Conservation (phyloP, 179 eudicot species). For the Camellia oleifera region DNA sequence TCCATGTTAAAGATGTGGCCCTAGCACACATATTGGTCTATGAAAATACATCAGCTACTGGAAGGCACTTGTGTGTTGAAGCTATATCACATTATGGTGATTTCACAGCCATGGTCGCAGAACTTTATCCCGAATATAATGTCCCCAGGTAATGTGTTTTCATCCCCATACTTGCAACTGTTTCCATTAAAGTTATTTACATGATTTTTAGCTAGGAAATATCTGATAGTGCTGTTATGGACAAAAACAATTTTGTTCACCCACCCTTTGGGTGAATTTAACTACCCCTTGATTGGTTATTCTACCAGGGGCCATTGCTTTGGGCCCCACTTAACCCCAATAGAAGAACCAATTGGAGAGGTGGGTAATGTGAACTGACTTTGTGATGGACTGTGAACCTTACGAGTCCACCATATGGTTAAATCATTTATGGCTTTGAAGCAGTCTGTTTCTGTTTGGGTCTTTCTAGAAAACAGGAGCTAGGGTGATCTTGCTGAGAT, state of each 20-base stretch:
- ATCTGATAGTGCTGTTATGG: background rate
- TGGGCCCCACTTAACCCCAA: no score
- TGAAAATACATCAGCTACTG: slow-evolving; percentile 70
- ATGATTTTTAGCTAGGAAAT: background rate
- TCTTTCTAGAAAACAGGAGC: background rate
- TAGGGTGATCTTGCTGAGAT: background rate
- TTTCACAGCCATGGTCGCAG: slow-evolving; percentile 78
- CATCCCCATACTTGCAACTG: background rate
- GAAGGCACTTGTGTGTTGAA: slow-evolving; percentile 92
- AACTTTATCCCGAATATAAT: slow-evolving; percentile 76
- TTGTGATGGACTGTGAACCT: background rate
- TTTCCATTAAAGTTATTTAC: background rate
- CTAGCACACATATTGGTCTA: slow-evolving; percentile 82
- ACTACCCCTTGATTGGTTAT: no score
- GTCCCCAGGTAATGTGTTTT: slow-evolving; percentile 57
- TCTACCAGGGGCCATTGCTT: no score
- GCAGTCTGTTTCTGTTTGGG: background rate
- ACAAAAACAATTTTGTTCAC: no score
- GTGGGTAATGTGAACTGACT: no score
- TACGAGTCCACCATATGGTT: background rate
- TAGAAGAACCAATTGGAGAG: no score
- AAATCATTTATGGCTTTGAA: background rate
- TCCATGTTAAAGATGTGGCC: slow-evolving; percentile 90
- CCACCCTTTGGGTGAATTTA: no score
- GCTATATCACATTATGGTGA: slow-evolving; percentile 77